Evolutionary conservation across 2,329 filamentous ascomycete species (phyloP).

Genomic region (Drechslera avenae): DNA sequence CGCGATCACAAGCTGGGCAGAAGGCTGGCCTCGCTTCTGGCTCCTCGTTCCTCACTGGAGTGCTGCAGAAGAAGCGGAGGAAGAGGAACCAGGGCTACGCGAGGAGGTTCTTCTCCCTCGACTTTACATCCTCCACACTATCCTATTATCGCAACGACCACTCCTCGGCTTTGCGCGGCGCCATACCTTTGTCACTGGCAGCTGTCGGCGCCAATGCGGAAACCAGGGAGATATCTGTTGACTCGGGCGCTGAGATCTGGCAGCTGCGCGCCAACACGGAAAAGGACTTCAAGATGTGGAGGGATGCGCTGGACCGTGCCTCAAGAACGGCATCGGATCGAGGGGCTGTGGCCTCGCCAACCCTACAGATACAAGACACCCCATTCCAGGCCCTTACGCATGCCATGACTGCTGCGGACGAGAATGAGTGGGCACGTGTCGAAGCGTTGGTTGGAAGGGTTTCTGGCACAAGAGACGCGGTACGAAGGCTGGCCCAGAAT

Average conservation of each 20-base stretch:
- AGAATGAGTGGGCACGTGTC: constrained; percentile 84
- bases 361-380: constrained; percentile 35
- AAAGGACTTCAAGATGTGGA: constrained; percentile 89
- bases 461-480: constrained; percentile 84
- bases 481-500: constrained; percentile 84
- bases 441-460: constrained; percentile 85
- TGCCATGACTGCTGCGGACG: constrained; percentile 60
- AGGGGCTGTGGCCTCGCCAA: constrained; percentile 33
- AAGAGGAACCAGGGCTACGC: constrained; percentile 96
- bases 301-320: constrained; percentile 79
- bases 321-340: constrained; percentile 57
- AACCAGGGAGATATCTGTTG: constrained; percentile 89
- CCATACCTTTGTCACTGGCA: constrained; percentile 88
- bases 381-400: constrained; percentile 25
- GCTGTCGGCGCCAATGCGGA: constrained; percentile 89
- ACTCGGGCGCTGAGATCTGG: constrained; percentile 97
- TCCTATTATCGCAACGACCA: constrained; percentile 97
- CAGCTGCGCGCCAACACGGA: constrained; percentile 83
- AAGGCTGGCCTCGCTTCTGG: constrained; percentile 26
- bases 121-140: constrained; percentile 90
- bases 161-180: constrained; percentile 87
- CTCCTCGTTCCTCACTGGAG: constrained; percentile 76
- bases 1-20: constrained; percentile 45
- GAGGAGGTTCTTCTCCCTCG: constrained; percentile 90
- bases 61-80: constrained; percentile 84